These are phyloP conservation scores for Capsella rubella DNA, from an alignment of 441 rosid species.

Conservation along the genomic window DNA sequence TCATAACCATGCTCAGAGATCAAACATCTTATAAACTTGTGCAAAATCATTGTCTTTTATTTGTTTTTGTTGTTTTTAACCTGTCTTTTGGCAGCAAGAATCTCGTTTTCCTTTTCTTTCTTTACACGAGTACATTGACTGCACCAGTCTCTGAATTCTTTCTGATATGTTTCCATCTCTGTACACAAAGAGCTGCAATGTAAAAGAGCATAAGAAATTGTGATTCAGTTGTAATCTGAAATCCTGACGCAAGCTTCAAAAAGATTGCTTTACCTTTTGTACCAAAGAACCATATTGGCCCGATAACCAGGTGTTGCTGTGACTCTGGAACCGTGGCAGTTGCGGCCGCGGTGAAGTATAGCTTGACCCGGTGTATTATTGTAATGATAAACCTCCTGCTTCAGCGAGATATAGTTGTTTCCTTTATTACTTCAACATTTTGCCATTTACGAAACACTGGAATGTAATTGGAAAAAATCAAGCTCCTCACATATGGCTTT, in stretches of 20 bases:
- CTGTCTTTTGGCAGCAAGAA: constrained; percentile 55
- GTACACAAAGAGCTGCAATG: constrained; percentile 68
- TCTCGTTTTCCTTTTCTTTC: constrained; percentile 52
- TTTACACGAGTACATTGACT: constrained; percentile 61
- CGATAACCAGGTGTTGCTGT: constrained; percentile 66
- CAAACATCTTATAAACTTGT: constrained; percentile 16
- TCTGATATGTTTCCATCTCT: constrained; percentile 65
- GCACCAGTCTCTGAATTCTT: constrained; percentile 65
- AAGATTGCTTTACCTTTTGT: constrained; percentile 66
- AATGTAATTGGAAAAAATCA: neutral
- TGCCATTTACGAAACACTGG: neutral
- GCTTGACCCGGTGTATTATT: constrained; percentile 71
- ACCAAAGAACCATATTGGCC: constrained; percentile 77
- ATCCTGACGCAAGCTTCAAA: constrained; percentile 13
- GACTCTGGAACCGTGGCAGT: constrained; percentile 84
- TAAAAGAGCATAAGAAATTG: constrained; percentile 49
- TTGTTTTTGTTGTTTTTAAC: constrained; percentile 41
- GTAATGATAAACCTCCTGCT: constrained; percentile 73
- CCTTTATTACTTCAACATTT: constrained; percentile 2
- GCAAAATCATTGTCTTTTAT: neutral
- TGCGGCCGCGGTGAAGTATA: constrained; percentile 81
- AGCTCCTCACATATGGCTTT: neutral
- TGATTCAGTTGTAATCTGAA: constrained; percentile 54
- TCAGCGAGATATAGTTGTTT: constrained; percentile 11
- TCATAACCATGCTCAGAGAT: constrained; percentile 5